These are phyloP conservation scores for Phytopythium helicoides DNA, from an alignment of 352 stramenopile genomes.

Conservation along the genomic window DNA sequence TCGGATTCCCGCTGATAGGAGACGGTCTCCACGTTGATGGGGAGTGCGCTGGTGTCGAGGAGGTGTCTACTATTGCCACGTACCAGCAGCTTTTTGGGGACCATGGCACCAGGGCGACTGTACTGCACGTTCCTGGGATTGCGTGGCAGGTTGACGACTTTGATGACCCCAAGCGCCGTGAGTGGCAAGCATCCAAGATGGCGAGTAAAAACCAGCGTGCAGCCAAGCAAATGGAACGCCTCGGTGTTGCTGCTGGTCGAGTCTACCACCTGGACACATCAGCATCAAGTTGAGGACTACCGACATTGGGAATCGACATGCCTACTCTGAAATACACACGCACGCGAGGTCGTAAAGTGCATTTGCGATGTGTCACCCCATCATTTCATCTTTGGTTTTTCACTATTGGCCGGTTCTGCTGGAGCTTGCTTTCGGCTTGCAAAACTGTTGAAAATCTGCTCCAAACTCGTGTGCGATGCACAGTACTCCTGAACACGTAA, in stretches of 20 bases:
- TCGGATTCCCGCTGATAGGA: conserved; percentile 89
- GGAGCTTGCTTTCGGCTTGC: conserved; percentile 50
- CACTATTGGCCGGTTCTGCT: neutral
- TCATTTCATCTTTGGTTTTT: neutral
- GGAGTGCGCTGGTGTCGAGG: conserved; percentile 81
- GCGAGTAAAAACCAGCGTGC: conserved; percentile 89
- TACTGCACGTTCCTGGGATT: conserved; percentile 77
- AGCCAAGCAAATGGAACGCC: conserved; percentile 64
- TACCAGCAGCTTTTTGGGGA: conserved; percentile 85
- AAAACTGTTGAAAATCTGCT: conserved; percentile 94
- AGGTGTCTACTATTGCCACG: conserved; percentile 91
- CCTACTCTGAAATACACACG: too few relatives aligned
- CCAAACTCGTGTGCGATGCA: conserved; percentile 86
- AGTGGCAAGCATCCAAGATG: conserved; percentile 96
- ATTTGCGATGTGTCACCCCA: neutral
- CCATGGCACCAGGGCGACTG: conserved; percentile 61
- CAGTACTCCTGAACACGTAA: conserved; percentile 84
- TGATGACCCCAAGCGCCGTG: conserved; percentile 58
- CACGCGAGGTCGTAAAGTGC: too few relatives aligned
- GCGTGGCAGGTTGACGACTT: conserved; percentile 81
- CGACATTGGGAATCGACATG: too few relatives aligned
- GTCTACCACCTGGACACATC: conserved; percentile 47
- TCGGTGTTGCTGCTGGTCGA: conserved; percentile 36
- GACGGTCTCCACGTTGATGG: conserved; percentile 70
- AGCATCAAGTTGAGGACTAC: neutral